phyloP scores from a whole-genome alignment of 495 filamentous ascomycete genomes.

The Usnea hakonensis region DNA sequence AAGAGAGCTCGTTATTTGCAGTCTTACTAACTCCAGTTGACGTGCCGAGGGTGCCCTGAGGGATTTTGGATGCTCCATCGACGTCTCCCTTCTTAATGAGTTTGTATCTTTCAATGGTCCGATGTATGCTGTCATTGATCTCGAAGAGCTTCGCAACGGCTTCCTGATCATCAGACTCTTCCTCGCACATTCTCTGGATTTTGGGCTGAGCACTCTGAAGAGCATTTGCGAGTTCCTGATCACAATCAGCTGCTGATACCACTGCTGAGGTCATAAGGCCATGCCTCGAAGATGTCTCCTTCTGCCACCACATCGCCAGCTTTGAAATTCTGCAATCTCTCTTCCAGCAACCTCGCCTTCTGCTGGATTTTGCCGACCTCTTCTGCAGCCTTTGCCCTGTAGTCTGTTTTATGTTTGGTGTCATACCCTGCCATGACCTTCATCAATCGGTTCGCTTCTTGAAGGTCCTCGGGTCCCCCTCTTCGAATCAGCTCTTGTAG shows the following conservation, averaged over 20 bases:
- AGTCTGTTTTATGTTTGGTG: slow-evolving; percentile 90
- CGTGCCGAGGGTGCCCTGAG: slow-evolving; percentile 70
- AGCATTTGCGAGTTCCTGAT: slow-evolving; percentile 77
- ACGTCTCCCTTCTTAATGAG: slow-evolving; percentile 89
- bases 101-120: slow-evolving; percentile 90
- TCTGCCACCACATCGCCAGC: slow-evolving; percentile 76
- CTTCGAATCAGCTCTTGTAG: slow-evolving; percentile 92
- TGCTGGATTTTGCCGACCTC: slow-evolving; percentile 87
- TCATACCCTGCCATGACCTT: slow-evolving; percentile 98
- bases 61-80: slow-evolving; percentile 76
- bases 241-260: slow-evolving; percentile 3
- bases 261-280: background rate
- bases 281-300: slow-evolving; percentile 84
- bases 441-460: slow-evolving; percentile 95
- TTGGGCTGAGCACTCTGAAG: slow-evolving; percentile 93
- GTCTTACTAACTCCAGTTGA: slow-evolving; percentile 65
- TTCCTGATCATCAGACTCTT: slow-evolving; percentile 93
- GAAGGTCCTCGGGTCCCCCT: slow-evolving; percentile 82
- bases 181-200: slow-evolving; percentile 98
- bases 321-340: slow-evolving; percentile 79
- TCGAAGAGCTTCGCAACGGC: slow-evolving; percentile 91
- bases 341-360: slow-evolving; percentile 86
- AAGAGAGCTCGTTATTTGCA: slow-evolving; percentile 74
- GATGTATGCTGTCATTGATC: slow-evolving; percentile 97
- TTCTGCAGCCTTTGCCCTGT: slow-evolving; percentile 92